Evolutionary conservation across 2,329 filamentous ascomycete genomes (phyloP), one percentile per base, ranked within the genome.

Genomic region (Microdochium bolleyi): DNA sequence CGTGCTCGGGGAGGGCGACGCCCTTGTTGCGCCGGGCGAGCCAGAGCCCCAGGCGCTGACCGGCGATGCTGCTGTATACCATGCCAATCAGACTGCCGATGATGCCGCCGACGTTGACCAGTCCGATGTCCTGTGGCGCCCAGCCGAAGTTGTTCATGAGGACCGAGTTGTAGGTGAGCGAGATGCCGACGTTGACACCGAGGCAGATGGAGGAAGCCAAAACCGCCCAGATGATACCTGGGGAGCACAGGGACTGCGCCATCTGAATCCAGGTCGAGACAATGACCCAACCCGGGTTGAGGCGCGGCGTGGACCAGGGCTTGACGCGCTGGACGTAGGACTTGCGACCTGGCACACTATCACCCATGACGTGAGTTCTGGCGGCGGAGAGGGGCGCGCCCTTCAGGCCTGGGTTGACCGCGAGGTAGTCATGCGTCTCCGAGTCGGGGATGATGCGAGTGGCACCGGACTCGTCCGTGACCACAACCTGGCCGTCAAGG

Each of bases 21-120:
- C 60, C 58, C 16, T 51, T 48, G 53, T 61, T 61, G 10, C 55
- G 56, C n/a, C 50, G 37, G 3, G 58, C 60, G 13, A 61, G 21
- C 55, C 56, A 57, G 34, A 61, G 37, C 11, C 53, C 53, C 25
- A 60, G 44, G 21, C 52, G 54, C 22, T 58, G 57, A 14, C 57
- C 60, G 22, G 56, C 21, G 48, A 58, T 57, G n/a, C 55, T 52
- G 16, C 51, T 60, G 46, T 58, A 52, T 30, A 64, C n/a, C 52
- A 57, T 61, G 5, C 64, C 64, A 16, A 65, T 53, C 1, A 74
- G 64, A 2, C 67, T 69, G 2, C 73, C 73, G 4, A 73, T 55
- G 21, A 78, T 75, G n/a, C 71, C 71, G 1, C 74, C 70, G 1
- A 69, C 63, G 56, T 78, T 79, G 63, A 78, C 70, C 7, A 79